These are phyloP conservation scores for Yarrowia sp. DNA, from an alignment of 805 yeast genomes.

Conservation along the genomic window DNA sequence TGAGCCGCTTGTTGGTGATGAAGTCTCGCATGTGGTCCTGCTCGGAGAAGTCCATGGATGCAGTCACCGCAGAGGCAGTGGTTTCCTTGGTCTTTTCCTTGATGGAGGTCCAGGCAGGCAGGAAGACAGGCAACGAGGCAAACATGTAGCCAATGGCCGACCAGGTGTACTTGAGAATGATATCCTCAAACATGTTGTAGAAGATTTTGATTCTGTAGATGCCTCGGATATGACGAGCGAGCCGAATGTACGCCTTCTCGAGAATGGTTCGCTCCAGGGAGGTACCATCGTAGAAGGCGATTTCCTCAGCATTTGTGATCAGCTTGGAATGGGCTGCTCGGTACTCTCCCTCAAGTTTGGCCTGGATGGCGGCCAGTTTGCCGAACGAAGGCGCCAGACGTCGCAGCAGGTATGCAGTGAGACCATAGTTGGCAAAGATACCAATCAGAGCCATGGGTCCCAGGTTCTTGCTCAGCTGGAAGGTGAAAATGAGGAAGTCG, in stretches of 20 bases:
- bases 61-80: constrained; percentile 40
- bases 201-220: constrained; percentile 66
- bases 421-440: constrained; percentile 77
- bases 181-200: constrained; percentile 81
- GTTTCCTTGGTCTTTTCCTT: constrained; percentile 48
- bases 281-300: constrained; percentile 92
- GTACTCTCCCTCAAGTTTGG: constrained; percentile 85
- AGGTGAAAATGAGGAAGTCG: constrained; percentile 82
- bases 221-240: constrained; percentile 61
- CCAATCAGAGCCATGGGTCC: constrained; percentile 89
- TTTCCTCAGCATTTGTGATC: constrained; percentile 89
- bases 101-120: constrained; percentile 56
- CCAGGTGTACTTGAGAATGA: constrained; percentile 89
- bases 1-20: constrained; percentile 85
- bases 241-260: constrained; percentile 60
- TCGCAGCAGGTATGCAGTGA: constrained; percentile 78
- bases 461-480: constrained; percentile 81
- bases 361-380: constrained; percentile 70
- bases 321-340: constrained; percentile 85
- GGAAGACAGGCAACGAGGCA: constrained; percentile 85
- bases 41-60: constrained; percentile 45
- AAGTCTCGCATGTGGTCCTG: constrained; percentile 77
- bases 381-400: constrained; percentile 85
- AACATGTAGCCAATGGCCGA: constrained; percentile 93
- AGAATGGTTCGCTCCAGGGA: constrained; percentile 75